Conservation (phyloP, 495 filamentous ascomycete species). For the Daldinia grandis region DNA sequence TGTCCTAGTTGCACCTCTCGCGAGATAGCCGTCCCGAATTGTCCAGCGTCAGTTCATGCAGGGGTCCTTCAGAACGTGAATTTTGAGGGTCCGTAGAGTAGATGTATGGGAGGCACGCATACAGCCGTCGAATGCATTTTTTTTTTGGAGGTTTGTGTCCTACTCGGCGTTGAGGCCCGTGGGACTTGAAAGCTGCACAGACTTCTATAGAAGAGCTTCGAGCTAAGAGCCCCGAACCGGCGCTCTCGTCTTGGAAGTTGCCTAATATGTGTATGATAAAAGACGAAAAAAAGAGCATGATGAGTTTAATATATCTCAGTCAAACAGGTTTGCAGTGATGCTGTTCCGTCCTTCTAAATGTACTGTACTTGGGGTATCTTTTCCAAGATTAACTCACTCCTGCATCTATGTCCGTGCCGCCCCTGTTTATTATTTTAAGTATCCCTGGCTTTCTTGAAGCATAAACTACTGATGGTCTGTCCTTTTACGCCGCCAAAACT, state of each 20-base stretch:
- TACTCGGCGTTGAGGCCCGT: constrained; percentile 19
- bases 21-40: constrained; percentile 31
- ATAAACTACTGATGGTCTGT: constrained; percentile 82
- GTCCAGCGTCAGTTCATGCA: constrained; percentile 23
- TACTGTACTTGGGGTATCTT: neutral
- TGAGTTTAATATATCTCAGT: constrained; percentile 41
- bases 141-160: constrained; percentile 38
- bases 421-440: neutral
- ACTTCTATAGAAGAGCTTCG: constrained; percentile 26
- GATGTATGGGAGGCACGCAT: constrained; percentile 27
- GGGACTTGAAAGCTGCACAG: constrained; percentile 23
- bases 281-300: constrained; percentile 32
- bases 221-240: neutral
- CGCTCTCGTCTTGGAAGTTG: constrained; percentile 8
- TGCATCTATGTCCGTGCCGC: neutral
- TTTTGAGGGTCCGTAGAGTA: constrained; percentile 31
- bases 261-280: constrained; percentile 38
- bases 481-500: constrained; percentile 87
- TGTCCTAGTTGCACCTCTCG: constrained; percentile 40
- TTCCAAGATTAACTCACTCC: neutral
- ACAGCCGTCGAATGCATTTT: constrained; percentile 34
- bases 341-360: neutral
- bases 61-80: constrained; percentile 14
- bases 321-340: constrained; percentile 8
- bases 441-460: constrained; percentile 66